These are phyloP conservation scores for Baudoinia panamericana DNA, from an alignment of 495 filamentous ascomycete species.

Conservation along the genomic window DNA sequence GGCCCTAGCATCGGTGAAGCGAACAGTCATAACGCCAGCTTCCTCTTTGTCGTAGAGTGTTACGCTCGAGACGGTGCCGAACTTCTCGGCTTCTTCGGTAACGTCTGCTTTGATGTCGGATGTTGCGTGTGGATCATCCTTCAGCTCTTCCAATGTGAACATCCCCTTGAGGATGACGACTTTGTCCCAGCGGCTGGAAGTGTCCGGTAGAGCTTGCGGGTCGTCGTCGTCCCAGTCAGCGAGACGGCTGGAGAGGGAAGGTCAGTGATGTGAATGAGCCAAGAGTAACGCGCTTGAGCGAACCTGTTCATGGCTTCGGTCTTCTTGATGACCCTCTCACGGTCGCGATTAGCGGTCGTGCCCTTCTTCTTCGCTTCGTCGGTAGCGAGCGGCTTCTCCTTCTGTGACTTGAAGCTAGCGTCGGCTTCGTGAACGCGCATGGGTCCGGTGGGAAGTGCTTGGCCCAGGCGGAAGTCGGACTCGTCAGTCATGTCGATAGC, in stretches of 20 bases:
- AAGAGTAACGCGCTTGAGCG: neutral
- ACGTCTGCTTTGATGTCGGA: conserved; percentile 93
- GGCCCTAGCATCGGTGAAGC: conserved; percentile 54
- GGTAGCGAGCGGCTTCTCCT: conserved; percentile 29
- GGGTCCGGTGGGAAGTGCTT: conserved; percentile 38
- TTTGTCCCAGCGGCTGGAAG: conserved; percentile 54
- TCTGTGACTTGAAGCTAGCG: conserved; percentile 62
- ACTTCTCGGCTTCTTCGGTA: conserved; percentile 72
- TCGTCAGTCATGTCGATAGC: conserved; percentile 90
- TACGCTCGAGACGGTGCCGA: conserved; percentile 82
- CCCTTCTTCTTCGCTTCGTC: conserved; percentile 44
- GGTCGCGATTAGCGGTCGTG: conserved; percentile 43
- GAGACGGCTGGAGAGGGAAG: conserved; percentile 46
- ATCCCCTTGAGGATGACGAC: conserved; percentile 83
- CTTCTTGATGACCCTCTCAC: conserved; percentile 71
- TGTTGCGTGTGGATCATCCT: conserved; percentile 62
- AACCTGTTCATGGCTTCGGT: conserved; percentile 71
- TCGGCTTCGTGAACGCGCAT: conserved; percentile 82
- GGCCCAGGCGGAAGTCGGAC: conserved; percentile 60
- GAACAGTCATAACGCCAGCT: conserved; percentile 77
- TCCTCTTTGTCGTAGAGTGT: conserved; percentile 76
- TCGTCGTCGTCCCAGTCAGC: conserved; percentile 84
- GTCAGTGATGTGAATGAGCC: neutral
- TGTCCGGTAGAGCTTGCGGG: conserved; percentile 42
- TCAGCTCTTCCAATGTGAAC: conserved; percentile 79